Percentiles rank a stretch among this genome's conserved stretches.
These are phyloP conservation scores for Trichothecium sympodiale DNA, from an alignment of 2,329 filamentous ascomycete species.

Conservation along the genomic window DNA sequence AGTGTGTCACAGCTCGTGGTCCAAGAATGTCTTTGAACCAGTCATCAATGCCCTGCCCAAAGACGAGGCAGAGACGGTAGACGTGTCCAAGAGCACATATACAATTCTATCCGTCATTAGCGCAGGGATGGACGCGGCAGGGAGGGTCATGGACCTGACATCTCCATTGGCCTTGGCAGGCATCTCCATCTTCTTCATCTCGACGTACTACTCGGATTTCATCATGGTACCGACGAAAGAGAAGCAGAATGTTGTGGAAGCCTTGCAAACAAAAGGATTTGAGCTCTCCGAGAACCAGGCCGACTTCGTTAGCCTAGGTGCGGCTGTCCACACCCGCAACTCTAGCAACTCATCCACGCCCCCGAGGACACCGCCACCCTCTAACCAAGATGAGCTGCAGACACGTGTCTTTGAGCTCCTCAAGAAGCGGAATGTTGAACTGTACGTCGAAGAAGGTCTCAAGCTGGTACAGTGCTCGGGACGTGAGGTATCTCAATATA, in stretches of 20 bases:
- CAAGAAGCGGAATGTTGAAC: conserved; percentile 63
- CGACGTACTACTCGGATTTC: conserved; percentile 95
- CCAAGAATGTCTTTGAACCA: conserved; percentile 64
- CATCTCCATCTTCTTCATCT: conserved; percentile 97
- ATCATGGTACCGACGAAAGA: conserved; percentile 77
- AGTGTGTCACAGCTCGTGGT: conserved; percentile 70
- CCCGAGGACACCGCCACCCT: conserved; percentile 64
- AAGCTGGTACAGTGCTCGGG: conserved; percentile 77
- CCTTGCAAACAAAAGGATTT: conserved; percentile 71
- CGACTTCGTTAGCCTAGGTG: conserved; percentile 48
- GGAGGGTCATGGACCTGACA: conserved; percentile 83
- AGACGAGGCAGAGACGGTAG: conserved; percentile 42
- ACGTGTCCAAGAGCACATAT: conserved; percentile 74
- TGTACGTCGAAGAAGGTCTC: conserved; percentile 57
- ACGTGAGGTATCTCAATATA: conserved; percentile 31
- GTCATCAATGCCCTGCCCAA: conserved; percentile 52
- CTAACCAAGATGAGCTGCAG: conserved; percentile 70
- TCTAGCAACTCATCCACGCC: conserved; percentile 25
- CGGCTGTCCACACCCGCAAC: conserved; percentile 16
- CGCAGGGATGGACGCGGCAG: conserved; percentile 81
- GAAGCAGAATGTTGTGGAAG: conserved; percentile 61
- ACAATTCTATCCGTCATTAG: conserved; percentile 83
- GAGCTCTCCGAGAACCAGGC: conserved; percentile 66
- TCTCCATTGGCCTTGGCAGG: conserved; percentile 83
- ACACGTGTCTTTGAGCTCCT: conserved; percentile 73